Conservation (phyloP, 768 basidiomycete species). For the Xerocomellus intermedius region DNA sequence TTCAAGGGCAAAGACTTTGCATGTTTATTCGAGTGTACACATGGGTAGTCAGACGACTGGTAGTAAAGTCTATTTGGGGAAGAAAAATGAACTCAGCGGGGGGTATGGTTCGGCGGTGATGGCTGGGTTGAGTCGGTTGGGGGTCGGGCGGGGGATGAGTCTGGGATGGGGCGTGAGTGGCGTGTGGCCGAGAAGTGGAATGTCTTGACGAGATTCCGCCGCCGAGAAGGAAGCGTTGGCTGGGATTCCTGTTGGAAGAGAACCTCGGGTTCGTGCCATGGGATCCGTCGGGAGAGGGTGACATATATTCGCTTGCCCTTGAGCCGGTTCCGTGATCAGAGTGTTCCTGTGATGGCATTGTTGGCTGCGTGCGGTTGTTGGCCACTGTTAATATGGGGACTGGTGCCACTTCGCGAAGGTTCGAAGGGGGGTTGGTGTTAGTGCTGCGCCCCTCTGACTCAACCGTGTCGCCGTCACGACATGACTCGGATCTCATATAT, state of each 20-base stretch:
- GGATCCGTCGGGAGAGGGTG: constrained; percentile 12
- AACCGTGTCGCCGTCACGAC: constrained; percentile 13
- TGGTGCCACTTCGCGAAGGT: constrained; percentile 16
- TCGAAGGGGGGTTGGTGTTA: constrained; percentile 15
- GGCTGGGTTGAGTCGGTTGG: not conserved
- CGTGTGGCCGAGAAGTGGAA: not conserved
- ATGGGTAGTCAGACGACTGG: not conserved
- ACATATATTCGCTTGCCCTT: constrained; percentile 15
- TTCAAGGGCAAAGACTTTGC: not conserved
- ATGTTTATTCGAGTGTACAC: no score
- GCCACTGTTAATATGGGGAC: constrained; percentile 8
- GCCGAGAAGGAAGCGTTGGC: constrained; percentile 1
- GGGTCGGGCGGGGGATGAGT: no score
- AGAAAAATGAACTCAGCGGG: not conserved
- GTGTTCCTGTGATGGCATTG: constrained; percentile 30
- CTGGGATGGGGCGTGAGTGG: not conserved
- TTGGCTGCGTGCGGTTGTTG: not conserved
- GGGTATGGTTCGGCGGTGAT: not conserved
- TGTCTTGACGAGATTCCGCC: constrained; percentile 1
- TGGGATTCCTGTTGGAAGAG: not conserved
- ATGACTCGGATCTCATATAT: not conserved
- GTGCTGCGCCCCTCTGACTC: constrained; percentile 25
- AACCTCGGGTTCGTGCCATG: constrained; percentile 14
- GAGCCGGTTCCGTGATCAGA: constrained; percentile 29
- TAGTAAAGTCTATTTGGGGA: no score